Evolutionary conservation across 148 eudicot species (phyloP).

Genomic region (Cornus controversa): DNA sequence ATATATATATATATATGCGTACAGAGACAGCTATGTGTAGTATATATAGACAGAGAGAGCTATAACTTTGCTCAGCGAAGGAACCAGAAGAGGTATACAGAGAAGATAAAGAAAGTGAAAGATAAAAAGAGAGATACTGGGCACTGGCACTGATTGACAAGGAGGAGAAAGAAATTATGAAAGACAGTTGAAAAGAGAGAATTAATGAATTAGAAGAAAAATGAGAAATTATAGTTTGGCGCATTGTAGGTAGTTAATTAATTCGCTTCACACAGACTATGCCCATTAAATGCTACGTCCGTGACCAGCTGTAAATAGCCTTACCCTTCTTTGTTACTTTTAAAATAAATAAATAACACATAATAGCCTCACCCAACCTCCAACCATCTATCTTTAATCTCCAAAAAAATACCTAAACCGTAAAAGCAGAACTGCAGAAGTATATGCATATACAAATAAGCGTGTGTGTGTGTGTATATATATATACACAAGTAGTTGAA

Average conservation of each 20-base stretch:
- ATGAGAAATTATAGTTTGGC: background rate
- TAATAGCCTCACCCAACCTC: background rate
- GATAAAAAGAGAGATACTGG: background rate
- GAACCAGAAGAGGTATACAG: background rate
- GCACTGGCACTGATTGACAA: background rate
- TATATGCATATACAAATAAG: no score
- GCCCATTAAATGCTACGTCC: background rate
- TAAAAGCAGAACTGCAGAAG: no score
- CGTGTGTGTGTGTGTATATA: no score
- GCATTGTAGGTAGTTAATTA: background rate
- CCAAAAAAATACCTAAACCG: no score
- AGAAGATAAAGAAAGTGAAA: background rate
- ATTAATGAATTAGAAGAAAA: background rate
- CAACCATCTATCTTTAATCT: background rate
- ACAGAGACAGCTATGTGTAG: background rate
- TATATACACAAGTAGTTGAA: no score
- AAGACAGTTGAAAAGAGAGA: background rate
- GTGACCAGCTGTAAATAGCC: background rate
- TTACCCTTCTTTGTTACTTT: background rate
- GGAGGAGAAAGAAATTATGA: background rate
- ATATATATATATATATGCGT: background rate
- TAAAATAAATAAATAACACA: background rate
- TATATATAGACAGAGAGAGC: background rate
- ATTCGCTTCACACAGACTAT: background rate
- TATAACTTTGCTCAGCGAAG: background rate